These are phyloP conservation scores for Wilhelminamyces savonicus DNA, from an alignment of 805 yeast genomes.

Conservation along the genomic window DNA sequence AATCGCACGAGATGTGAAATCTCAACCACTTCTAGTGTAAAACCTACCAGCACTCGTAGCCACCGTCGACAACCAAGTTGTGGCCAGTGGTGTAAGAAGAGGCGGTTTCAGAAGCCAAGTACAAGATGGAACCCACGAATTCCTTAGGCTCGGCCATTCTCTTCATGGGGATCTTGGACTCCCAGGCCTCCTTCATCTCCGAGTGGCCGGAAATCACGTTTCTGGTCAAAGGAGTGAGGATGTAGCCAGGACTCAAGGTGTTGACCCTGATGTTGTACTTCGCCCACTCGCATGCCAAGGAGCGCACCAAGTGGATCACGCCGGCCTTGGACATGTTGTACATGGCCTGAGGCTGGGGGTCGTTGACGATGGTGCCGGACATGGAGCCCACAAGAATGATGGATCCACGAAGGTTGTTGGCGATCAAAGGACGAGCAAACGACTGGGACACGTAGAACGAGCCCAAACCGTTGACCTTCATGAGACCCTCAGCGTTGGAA, in stretches of 20 bases:
- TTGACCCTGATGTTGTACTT: constrained; percentile 69
- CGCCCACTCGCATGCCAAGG: constrained; percentile 82
- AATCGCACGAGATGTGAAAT: too few relatives aligned
- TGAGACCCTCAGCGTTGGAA: constrained; percentile 56
- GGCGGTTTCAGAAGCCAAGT: constrained; percentile 65
- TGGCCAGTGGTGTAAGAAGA: constrained; percentile 80
- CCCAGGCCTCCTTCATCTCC: constrained; percentile 67
- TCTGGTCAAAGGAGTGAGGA: constrained; percentile 70
- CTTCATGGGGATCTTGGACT: constrained; percentile 63
- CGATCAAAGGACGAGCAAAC: constrained; percentile 62
- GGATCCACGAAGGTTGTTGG: constrained; percentile 50
- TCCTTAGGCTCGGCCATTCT: constrained; percentile 85
- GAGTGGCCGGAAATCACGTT: constrained; percentile 58
- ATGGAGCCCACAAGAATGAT: constrained; percentile 69
- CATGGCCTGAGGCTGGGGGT: constrained; percentile 74
- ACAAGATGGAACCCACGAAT: constrained; percentile 70
- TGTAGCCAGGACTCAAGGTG: constrained; percentile 76
- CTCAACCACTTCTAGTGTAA: too few relatives aligned
- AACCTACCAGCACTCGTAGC: constrained; percentile 81
- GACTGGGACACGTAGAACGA: constrained; percentile 70
- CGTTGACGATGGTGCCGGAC: constrained; percentile 73
- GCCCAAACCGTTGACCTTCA: constrained; percentile 70
- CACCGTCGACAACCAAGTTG: constrained; percentile 80
- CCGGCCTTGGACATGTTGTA: constrained; percentile 87
- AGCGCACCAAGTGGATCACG: constrained; percentile 70